These are phyloP conservation scores for Solanum gracilifrons DNA, from an alignment of 257 asterid species.

Conservation along the genomic window DNA sequence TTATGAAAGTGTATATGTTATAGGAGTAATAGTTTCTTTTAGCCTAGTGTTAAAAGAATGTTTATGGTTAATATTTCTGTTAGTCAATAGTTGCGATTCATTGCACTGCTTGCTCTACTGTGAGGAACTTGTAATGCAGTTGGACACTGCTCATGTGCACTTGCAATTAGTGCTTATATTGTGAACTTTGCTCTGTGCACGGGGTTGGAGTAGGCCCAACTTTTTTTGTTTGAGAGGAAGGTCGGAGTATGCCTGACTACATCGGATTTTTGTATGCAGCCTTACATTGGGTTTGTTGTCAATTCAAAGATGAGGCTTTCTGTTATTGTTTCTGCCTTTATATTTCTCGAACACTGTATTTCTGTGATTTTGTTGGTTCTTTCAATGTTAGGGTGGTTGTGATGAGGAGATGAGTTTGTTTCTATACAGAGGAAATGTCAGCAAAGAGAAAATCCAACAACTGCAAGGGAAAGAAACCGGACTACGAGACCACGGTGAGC, in stretches of 20 bases:
- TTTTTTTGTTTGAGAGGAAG: background rate
- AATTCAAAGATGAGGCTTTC: background rate
- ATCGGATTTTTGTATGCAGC: background rate
- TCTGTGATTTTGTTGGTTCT: background rate
- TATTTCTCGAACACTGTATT: background rate
- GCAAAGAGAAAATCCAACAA: constrained; percentile 44
- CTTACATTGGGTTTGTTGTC: background rate
- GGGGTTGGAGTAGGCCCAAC: background rate
- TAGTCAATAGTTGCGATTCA: background rate
- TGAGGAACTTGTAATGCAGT: background rate
- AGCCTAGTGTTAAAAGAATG: background rate
- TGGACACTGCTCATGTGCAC: background rate
- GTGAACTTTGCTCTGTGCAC: background rate
- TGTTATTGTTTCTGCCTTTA: background rate
- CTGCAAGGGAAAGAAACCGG: constrained; percentile 82
- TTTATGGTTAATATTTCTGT: background rate
- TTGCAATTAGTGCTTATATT: background rate
- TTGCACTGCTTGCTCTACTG: background rate
- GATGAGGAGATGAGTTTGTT: constrained; percentile 75
- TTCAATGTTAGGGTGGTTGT: constrained; percentile 61
- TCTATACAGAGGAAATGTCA: constrained; percentile 58
- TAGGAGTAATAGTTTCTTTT: background rate
- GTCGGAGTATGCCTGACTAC: background rate
- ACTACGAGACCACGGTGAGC: constrained; percentile 74
- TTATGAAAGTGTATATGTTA: background rate